phyloP scores from a whole-genome alignment of 2,329 filamentous ascomycete genomes.

The Xylaria sp. region DNA sequence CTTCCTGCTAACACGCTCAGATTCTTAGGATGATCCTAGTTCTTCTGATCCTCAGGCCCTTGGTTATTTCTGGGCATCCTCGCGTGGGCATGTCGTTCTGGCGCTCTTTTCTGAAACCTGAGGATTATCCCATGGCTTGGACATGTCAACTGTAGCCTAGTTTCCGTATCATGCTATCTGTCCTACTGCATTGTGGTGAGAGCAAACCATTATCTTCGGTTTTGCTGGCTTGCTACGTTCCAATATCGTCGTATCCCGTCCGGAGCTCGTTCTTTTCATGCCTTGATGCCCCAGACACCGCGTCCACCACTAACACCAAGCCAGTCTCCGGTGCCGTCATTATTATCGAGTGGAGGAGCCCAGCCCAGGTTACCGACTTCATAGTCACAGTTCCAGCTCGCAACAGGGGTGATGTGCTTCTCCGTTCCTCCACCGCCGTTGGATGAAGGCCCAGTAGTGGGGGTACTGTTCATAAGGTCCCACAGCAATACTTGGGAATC shows the following conservation, averaged over 20 bases:
- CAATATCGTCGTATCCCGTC: neutral
- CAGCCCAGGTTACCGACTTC: slow-evolving; percentile 87
- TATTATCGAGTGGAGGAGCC: slow-evolving; percentile 76
- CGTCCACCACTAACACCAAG: slow-evolving; percentile 82
- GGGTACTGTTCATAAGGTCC: slow-evolving; percentile 81
- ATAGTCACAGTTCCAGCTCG: slow-evolving; percentile 86
- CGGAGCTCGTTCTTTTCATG: slow-evolving; percentile 36
- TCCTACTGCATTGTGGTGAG: neutral
- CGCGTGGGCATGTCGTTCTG: slow-evolving; percentile 1
- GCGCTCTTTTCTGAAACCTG: slow-evolving; percentile 7
- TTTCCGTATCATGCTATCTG: neutral
- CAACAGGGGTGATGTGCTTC: slow-evolving; percentile 73
- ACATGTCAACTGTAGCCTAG: neutral
- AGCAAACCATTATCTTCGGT: neutral
- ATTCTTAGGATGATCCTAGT: neutral
- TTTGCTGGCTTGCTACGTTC: neutral
- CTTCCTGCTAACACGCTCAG: neutral
- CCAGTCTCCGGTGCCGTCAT: slow-evolving; percentile 79
- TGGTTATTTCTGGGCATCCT: slow-evolving; percentile 4
- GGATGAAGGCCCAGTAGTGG: slow-evolving; percentile 56
- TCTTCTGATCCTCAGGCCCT: neutral
- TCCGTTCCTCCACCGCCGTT: slow-evolving; percentile 64
- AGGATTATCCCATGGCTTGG: neutral
- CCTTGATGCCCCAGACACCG: slow-evolving; percentile 79
- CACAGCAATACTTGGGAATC: slow-evolving; percentile 92